Evolutionary conservation across 2,329 filamentous ascomycete genomes (phyloP), one percentile per base, ranked within the genome.

Genomic region (Fusarium humuli): DNA sequence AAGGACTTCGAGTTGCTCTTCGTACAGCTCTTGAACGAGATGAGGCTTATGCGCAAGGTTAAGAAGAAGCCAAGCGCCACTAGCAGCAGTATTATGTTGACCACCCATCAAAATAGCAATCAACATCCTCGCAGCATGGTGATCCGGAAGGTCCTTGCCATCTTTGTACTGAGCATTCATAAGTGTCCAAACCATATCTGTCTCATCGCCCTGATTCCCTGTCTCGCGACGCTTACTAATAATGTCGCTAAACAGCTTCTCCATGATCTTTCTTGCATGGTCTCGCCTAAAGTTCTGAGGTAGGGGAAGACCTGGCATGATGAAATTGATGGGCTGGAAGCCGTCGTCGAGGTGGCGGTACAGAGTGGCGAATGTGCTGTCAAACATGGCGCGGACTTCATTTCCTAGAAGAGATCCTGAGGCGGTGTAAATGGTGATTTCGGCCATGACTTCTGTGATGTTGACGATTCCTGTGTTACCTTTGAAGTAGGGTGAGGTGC

Each of bases 361-460:
- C 47, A 96, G 86, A 53, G 90, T 86, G 59, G 94, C 94, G 70
- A 97, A 93, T 7, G 88, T 89, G 57, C 90, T 90, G 80, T 97
- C 91, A 74, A 97, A 94, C 77, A 88, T 90, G 76, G 87, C 88
- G 69, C 94, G 92, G 57, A 96, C 91, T 78, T 95, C 92, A 75
- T 91, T 90, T 67, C 94, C 94, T 80, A 97, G 92, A 1, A 97
- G 88, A 4, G 92, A 90, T 70, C 93, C 92, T 5, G 92, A 94
- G 22, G 94, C 94, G n/a, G 94, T 96, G 80, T 94, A 97, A 74
- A 97, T 94, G 55, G 93, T 97, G 71, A 97, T 91, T 77, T 97
- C 92, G 42, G 92, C 91, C 87, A 97, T 91, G 71, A 87, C 88
- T 71, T 90, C 88, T 49, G 91, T 86, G 23, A 97, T 89, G 74